These are phyloP conservation scores for Ricinus communis DNA, from an alignment of 345 rosid genomes.

Conservation along the genomic window DNA sequence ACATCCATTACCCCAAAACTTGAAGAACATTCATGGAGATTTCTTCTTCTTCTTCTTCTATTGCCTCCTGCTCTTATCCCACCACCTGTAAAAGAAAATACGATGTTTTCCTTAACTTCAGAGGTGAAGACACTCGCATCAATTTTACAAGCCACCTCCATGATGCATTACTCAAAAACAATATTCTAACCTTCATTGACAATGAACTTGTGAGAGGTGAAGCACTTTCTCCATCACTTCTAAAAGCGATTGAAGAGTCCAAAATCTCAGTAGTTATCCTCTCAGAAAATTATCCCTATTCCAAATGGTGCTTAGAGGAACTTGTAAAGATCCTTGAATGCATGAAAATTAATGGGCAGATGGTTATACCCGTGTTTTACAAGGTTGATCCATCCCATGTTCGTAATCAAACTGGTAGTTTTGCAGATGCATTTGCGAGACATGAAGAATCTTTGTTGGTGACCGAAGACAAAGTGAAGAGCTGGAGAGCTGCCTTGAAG, in stretches of 20 bases:
- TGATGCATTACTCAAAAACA: not conserved
- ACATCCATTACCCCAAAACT: too few species aligned
- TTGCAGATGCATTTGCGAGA: too few species aligned
- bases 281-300: not conserved
- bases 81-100: too few species aligned
- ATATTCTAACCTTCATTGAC: not conserved
- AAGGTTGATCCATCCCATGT: not conserved
- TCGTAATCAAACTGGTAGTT: too few species aligned
- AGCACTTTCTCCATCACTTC: not conserved
- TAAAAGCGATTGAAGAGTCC: not conserved
- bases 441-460: too few species aligned
- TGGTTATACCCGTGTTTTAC: not conserved
- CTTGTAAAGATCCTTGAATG: not conserved
- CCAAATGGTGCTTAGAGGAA: not conserved
- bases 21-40: too few species aligned
- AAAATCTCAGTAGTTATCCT: not conserved
- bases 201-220: not conserved
- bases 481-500: too few species aligned
- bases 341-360: not conserved
- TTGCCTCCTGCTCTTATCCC: too few species aligned
- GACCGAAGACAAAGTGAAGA: too few species aligned
- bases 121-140: not conserved
- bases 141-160: constrained; percentile 1
- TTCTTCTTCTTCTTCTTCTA: too few species aligned
- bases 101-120: constrained; percentile 1